Base-by-base conservation (phyloP, 1,139 yeast genomes). In the Sugiyamaella paludigena region DNA sequence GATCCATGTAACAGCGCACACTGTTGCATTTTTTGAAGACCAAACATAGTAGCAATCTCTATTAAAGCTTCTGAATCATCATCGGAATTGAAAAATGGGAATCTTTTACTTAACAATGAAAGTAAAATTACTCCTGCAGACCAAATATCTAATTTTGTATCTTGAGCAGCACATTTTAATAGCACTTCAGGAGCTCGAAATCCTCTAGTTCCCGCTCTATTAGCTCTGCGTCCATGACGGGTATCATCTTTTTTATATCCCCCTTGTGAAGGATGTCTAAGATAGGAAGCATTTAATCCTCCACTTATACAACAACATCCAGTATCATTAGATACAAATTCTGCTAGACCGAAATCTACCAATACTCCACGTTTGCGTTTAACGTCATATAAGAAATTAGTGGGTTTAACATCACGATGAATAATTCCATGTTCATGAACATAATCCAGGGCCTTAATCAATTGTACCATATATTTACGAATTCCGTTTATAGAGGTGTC, bases 131-230 rank as follows among this genome's bases (percentile, higher is more conserved):
- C 87, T 2, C 97, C 97, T 0, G 91, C 95, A 1, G 96, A 84
- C 97, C 97, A 89, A 12, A 88, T 79, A 66, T 89, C 97, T 36
- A 89, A 80, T 63, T 84, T 84, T 32, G 87, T 79, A 7, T 85
- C 76, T 69, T 91, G 98, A 52, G 86, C 83, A 1, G 87, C 80
- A 67, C 98, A 89, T 65, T 88, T 88, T 68, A 89, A 78, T 51
- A 91, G 71, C 2, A 89, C 97, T 65, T 89, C 98, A 0, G 97
- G 97, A 0, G 98, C 96, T 57, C 98, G 76, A 64, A 89, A 89
- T 0, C 98, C 98, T 59, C 98, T 78, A 0, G 99, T 94, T 1
- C 99, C 99, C 0, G 98, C 98, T 60, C 99, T 81, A 63, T 92
- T 92, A 1, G 98, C 98, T 52, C 98, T 76, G 61, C 96, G 78